Evolutionary conservation across 371 early-diverging fungal genomes (phyloP).

Genomic region (Rhizoclosmatium hyalinum): DNA sequence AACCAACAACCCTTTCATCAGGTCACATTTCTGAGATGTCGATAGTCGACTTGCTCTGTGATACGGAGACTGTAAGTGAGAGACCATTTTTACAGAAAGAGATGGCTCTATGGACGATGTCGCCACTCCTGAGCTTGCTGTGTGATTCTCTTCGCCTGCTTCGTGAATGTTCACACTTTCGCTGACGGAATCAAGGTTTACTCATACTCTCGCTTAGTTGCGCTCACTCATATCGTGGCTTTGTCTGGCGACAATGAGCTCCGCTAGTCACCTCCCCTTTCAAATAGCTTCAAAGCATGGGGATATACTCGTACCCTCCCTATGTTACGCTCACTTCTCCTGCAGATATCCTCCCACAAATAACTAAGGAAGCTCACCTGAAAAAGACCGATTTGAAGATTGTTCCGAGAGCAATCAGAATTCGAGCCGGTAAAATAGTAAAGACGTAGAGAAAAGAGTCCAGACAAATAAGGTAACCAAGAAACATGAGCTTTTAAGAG

Average conservation of each 20-base stretch:
- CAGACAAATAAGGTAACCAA: slow-evolving; percentile 91
- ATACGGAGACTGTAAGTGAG: not conserved
- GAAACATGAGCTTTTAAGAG: slow-evolving; percentile 70
- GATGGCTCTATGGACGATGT: not conserved
- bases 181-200: no score
- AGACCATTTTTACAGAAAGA: not conserved
- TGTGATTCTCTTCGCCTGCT: no score
- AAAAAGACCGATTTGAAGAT: slow-evolving; percentile 46
- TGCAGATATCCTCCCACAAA: not conserved
- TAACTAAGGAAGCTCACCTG: slow-evolving; percentile 22
- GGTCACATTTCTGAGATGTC: slow-evolving; percentile 83
- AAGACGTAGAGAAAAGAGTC: slow-evolving; percentile 94
- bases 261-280: no score
- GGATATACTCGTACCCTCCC: no score
- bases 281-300: no score
- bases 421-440: slow-evolving; percentile 90
- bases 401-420: slow-evolving; percentile 70
- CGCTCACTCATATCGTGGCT: no score
- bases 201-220: no score
- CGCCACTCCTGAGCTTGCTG: no score
- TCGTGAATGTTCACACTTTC: no score
- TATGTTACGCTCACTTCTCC: no score
- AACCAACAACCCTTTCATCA: slow-evolving; percentile 81
- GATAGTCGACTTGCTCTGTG: slow-evolving; percentile 57
- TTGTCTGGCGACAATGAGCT: no score